Base-by-base conservation (phyloP, 495 filamentous ascomycete species). In the Xylaria bambusicola region DNA sequence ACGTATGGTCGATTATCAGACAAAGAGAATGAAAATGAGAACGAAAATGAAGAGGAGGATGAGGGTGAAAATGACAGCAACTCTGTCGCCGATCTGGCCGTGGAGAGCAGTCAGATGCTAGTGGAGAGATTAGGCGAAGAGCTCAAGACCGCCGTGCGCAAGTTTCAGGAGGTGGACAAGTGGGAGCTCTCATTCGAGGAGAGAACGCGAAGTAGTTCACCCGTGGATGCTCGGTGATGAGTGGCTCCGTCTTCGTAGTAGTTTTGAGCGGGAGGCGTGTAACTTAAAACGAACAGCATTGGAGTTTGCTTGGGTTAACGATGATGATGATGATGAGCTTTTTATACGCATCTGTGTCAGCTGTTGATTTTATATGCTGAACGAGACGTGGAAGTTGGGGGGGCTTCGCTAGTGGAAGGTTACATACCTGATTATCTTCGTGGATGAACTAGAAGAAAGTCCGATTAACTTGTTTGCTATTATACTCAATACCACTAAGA, bases 161-260 rank as follows among this genome's bases (percentile, higher is more conserved):
- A 80, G 69, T 81, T 81, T 29, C 73, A 79, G 63, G 77, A 80
- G 63, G 77, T 81, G 26, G 78, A 81, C 49, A 65, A 73, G 68
- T 81, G 75, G 75, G 71, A 79, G 60, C 62, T 81, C 26, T 72
- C 73, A 33, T 81, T 76, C 56, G 78, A 81, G 65, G 75, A 75
- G 59, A 71, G 75, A 26, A 66, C 65, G 18, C 55, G 69, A 46
- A 72, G 66, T 27, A 71, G 73, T 35, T 77, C 73, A 7, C 61
- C 64, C 15, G 56, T 65, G 23, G 67, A 73, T 62, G 75, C 69
- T 27, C 66, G 73, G 41, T 77, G 52, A 73, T 21, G 18, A 31
- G 3, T 2, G 21, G 23, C 29, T 5, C 5, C 5, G 10, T 38
- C 56, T 36, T 24, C 35, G 20, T 26, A 27, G 23, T 23, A 7